phyloP scores from a whole-genome alignment of 1,139 yeast genomes.

The Candida frijolesensis region DNA sequence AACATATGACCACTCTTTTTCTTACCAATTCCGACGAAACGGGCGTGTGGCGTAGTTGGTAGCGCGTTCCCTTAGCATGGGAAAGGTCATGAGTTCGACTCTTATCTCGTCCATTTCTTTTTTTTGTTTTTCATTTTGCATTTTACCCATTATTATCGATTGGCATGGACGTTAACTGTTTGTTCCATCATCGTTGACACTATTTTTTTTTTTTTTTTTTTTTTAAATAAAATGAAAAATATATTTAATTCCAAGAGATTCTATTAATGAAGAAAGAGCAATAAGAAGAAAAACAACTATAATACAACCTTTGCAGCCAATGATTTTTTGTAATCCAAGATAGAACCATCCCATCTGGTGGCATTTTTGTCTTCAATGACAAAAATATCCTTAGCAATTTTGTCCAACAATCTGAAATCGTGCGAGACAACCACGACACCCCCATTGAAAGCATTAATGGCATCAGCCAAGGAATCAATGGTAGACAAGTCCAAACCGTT shows the following conservation, averaged over 20 bases:
- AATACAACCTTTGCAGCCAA: slow-evolving; percentile 82
- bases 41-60: slow-evolving; percentile 77
- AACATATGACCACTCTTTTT: no score
- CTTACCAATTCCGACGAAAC: background rate
- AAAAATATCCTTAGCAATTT: slow-evolving; percentile 94
- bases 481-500: slow-evolving; percentile 99
- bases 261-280: slow-evolving; percentile 1
- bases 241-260: background rate
- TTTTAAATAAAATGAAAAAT: background rate
- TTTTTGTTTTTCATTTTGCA: slow-evolving; percentile 23
- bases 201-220: background rate
- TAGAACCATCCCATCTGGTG: slow-evolving; percentile 93
- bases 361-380: slow-evolving; percentile 95
- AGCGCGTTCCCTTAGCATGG: slow-evolving; percentile 73
- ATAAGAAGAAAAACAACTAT: slow-evolving; percentile 3
- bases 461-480: slow-evolving; percentile 95
- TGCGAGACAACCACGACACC: slow-evolving; percentile 99
- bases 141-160: no score
- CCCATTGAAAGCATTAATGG: slow-evolving; percentile 91
- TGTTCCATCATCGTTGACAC: no score
- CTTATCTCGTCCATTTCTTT: slow-evolving; percentile 61
- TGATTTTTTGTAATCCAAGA: slow-evolving; percentile 89
- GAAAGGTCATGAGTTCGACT: slow-evolving; percentile 68
- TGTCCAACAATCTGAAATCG: slow-evolving; percentile 97
- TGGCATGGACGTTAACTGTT: no score